Evolutionary conservation across 2,329 filamentous ascomycete genomes (phyloP).

Genomic region (Neonectria faginata): DNA sequence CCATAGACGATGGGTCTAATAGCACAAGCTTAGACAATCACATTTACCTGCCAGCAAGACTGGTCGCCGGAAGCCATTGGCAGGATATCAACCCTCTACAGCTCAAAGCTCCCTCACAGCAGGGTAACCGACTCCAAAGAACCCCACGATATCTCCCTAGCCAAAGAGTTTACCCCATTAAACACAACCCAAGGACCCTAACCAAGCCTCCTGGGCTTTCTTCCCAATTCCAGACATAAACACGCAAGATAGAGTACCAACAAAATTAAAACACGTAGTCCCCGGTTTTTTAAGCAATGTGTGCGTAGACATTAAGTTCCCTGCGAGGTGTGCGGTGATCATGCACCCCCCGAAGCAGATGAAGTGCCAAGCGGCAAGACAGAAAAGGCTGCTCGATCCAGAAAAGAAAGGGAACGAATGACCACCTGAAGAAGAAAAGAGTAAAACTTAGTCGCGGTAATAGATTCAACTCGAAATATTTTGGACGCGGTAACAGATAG

Average conservation of each 20-base stretch:
- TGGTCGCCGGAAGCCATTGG: constrained; percentile 8
- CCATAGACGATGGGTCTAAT: constrained; percentile 23
- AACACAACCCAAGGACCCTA: constrained; percentile 40
- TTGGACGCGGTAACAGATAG: constrained; percentile 46
- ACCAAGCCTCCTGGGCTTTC: constrained; percentile 51
- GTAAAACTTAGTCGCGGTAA: constrained; percentile 44
- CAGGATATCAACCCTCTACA: constrained; percentile 20
- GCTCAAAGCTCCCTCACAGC: constrained; percentile 20
- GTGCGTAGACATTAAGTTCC: constrained; percentile 47
- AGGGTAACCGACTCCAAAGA: constrained; percentile 23
- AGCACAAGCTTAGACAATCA: constrained; percentile 22
- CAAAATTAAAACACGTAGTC: constrained; percentile 44
- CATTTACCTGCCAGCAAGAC: constrained; percentile 16
- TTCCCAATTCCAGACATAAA: constrained; percentile 43
- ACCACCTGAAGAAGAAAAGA: constrained; percentile 37
- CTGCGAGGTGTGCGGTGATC: constrained; percentile 42
- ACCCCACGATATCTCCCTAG: constrained; percentile 25
- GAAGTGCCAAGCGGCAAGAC: constrained; percentile 40
- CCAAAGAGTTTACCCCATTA: constrained; percentile 40
- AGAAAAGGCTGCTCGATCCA: constrained; percentile 34
- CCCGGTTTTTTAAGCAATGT: constrained; percentile 45
- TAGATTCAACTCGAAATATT: constrained; percentile 46
- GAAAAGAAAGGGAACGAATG: constrained; percentile 47
- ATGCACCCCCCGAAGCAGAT: constrained; percentile 33
- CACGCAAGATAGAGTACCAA: constrained; percentile 36